Conservation (phyloP, 768 basidiomycete species). For the Exsudoporus frostii region DNA sequence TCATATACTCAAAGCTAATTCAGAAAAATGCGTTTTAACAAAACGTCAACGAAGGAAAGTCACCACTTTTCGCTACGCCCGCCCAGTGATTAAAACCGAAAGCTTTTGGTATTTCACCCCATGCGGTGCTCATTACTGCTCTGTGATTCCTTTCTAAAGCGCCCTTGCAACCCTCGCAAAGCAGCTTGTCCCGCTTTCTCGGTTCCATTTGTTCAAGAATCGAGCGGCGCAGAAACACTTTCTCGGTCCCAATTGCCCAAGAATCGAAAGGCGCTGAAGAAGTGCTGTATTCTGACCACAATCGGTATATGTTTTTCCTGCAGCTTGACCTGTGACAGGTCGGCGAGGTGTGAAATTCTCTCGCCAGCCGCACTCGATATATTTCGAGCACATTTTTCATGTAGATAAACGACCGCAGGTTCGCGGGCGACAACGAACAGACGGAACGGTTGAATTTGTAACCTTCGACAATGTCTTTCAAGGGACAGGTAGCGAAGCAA, state of each 20-base stretch:
- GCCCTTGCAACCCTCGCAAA: neutral
- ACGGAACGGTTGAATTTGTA: neutral
- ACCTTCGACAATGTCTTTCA: neutral
- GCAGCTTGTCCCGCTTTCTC: slow-evolving; percentile 2
- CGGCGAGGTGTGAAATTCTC: neutral
- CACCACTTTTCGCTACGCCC: neutral
- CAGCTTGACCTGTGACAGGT: neutral
- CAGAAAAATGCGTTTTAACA: neutral
- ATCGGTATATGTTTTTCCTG: accelerated
- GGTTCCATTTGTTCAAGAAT: neutral
- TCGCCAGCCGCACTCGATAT: neutral
- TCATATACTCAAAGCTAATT: neutral
- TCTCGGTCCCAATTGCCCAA: neutral
- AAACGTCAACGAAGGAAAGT: neutral
- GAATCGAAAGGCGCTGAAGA: neutral
- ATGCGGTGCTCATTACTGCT: neutral
- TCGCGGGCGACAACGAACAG: neutral
- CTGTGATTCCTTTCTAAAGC: neutral
- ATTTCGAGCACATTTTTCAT: slow-evolving; percentile 1
- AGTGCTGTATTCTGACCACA: neutral
- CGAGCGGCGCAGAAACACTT: neutral
- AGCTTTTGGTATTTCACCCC: neutral
- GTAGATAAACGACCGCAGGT: slow-evolving; percentile 4
- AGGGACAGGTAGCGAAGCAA: neutral
- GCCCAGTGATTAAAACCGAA: slow-evolving; percentile 10